Evolutionary conservation across 2,329 filamentous ascomycete genomes (phyloP), one percentile per base, ranked within the genome.

Genomic region (Hansfordia pulvinata): DNA sequence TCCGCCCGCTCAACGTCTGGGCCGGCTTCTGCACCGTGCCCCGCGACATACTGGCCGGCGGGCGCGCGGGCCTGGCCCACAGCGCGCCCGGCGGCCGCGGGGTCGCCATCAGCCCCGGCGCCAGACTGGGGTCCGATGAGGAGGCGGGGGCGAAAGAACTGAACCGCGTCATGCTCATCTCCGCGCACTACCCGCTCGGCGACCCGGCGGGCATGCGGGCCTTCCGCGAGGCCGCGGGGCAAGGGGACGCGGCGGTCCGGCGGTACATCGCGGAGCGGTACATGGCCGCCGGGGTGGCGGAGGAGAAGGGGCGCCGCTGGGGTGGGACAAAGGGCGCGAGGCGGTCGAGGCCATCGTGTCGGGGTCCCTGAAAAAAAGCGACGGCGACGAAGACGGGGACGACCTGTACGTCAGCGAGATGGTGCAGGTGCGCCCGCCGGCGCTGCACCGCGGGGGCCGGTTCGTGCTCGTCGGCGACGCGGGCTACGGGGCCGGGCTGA

Each of bases 401-500:
- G 52, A 58, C 30, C 54, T 60, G 34, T 58, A 60, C 30, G 48
- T 50, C 31, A 42, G 44, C 10, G 41, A 49, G 7, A 35, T 59
- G 12, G 49, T 43, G 0, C 50, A 53, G 11, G 49, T 68, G 17
- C 53, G 50, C 19, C 23, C 54, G 23, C 39, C 49, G 1, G 32
- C 31, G 4, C 54, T 58, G 50, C 49, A 44, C 4, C 42, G n/a
- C n/a, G n/a, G 36, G 0, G 48, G 50, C 1, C 53, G 56, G 1
- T 48, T 56, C 20, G 46, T 48, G 2, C 36, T 55, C 10, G 28
- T 60, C 1, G 59, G 56, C 4, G 58, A 64, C 33, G 52, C 58
- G 3, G 60, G 46, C 3, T 60, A 54, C 31, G 48, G 49, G 5
- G 46, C 55, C 5, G 51, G 54, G 3, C 44, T 50, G 10, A 57